Evolutionary conservation across 371 early-diverging fungal genomes (phyloP).

Genomic region (Zopfochytrium polystomum): DNA sequence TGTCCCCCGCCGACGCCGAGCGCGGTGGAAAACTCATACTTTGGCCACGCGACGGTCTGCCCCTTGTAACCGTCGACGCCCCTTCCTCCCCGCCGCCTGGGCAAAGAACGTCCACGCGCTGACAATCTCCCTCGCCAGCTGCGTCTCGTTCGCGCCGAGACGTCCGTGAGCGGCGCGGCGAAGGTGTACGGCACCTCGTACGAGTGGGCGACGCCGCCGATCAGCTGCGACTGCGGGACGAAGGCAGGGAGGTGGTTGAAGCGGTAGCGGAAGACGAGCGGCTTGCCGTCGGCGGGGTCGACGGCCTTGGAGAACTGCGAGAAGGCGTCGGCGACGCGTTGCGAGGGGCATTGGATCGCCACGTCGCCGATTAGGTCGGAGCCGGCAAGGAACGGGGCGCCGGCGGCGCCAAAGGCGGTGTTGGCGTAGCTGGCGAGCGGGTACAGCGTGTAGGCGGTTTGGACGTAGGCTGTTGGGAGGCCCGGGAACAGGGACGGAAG

Average conservation of each 20-base stretch:
- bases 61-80: background rate
- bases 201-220: background rate
- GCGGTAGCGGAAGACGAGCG: background rate
- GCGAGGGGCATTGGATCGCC: background rate
- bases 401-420: background rate
- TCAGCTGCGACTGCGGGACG: background rate
- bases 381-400: background rate
- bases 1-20: background rate
- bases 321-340: background rate
- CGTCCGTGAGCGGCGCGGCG: background rate
- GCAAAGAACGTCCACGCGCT: background rate
- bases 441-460: background rate
- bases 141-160: background rate
- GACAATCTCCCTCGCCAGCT: background rate
- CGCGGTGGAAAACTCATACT: background rate
- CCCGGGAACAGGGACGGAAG: background rate
- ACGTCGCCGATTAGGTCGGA: background rate
- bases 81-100: background rate
- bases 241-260: conserved; percentile 4
- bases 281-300: background rate
- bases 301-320: background rate
- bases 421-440: background rate
- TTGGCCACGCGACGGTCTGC: background rate
- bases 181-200: background rate
- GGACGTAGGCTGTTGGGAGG: background rate